Evolutionary conservation across 2,329 filamentous ascomycete species (phyloP).

Genomic region (Cordyceps tenuipes): DNA sequence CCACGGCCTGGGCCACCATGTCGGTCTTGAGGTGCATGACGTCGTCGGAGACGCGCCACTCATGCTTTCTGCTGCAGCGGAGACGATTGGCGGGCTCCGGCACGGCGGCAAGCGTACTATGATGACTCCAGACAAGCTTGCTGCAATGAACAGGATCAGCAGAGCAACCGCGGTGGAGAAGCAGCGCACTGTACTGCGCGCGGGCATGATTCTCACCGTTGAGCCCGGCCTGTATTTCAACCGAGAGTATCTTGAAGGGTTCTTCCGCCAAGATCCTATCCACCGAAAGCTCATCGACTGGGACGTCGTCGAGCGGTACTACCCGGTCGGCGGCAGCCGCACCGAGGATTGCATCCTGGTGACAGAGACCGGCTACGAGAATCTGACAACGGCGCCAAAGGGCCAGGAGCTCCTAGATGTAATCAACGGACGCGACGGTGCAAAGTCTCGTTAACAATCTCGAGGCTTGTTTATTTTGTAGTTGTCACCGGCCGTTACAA

Average conservation of each 20-base stretch:
- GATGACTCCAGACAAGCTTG: conserved; percentile 29
- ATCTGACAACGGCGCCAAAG: conserved; percentile 74
- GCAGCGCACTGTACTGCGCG: conserved; percentile 35
- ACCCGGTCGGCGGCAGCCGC: conserved; percentile 75
- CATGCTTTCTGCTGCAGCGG: conserved; percentile 14
- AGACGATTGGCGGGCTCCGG: conserved; percentile 22
- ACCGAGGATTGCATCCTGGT: conserved; percentile 90
- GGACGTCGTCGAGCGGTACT: conserved; percentile 58
- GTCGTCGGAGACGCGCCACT: conserved; percentile 36
- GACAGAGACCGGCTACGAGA: conserved; percentile 70
- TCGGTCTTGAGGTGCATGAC: conserved; percentile 59
- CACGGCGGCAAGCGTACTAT: conserved; percentile 33
- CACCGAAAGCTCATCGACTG: conserved; percentile 59
- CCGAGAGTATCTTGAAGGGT: conserved; percentile 61
- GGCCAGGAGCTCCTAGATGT: conserved; percentile 59
- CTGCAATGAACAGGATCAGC: conserved; percentile 17
- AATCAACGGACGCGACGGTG: conserved; percentile 33
- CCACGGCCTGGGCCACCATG: conserved; percentile 56
- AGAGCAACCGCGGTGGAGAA: conserved; percentile 23
- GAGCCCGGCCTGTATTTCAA: conserved; percentile 79
- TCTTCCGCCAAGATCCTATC: conserved; percentile 50
- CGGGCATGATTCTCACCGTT: conserved; percentile 66
- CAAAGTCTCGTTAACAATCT: not conserved
- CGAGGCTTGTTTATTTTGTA: not conserved
- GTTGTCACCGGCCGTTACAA: too few species aligned